Percentiles rank a stretch among this genome's conserved stretches.
Conservation (phyloP, 2,329 filamentous ascomycete genomes). For the Elsinoe fawcettii region DNA sequence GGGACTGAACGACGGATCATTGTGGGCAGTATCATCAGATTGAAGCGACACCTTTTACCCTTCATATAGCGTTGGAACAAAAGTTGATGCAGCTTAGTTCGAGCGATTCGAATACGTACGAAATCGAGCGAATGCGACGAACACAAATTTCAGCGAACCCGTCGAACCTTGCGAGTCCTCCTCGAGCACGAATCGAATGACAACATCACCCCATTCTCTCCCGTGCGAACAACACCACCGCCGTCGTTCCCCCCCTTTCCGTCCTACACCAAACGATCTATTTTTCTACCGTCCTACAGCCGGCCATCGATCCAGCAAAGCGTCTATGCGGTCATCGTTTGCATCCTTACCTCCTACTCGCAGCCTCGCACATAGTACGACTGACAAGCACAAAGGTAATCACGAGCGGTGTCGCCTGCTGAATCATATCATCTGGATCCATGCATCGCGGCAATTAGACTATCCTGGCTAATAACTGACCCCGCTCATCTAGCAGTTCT, state of each 20-base stretch:
- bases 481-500: no score
- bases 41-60: not conserved
- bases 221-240: not conserved
- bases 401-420: not conserved
- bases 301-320: not conserved
- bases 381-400: not conserved
- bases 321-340: not conserved
- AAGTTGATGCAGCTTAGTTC: slow-evolving; percentile 15
- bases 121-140: slow-evolving; percentile 6
- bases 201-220: not conserved
- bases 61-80: not conserved
- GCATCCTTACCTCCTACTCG: not conserved
- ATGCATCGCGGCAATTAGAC: no score
- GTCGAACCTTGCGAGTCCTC: not conserved
- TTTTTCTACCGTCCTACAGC: not conserved
- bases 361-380: not conserved
- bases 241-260: not conserved
- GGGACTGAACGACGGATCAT: not conserved
- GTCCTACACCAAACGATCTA: not conserved
- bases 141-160: not conserved
- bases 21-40: slow-evolving; percentile 9
- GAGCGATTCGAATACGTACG: slow-evolving; percentile 12
- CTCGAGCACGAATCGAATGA: not conserved
- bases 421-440: no score
- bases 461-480: no score